Evolutionary conservation across 306 rosid genomes (phyloP).

Genomic region (Quercus ilex): DNA sequence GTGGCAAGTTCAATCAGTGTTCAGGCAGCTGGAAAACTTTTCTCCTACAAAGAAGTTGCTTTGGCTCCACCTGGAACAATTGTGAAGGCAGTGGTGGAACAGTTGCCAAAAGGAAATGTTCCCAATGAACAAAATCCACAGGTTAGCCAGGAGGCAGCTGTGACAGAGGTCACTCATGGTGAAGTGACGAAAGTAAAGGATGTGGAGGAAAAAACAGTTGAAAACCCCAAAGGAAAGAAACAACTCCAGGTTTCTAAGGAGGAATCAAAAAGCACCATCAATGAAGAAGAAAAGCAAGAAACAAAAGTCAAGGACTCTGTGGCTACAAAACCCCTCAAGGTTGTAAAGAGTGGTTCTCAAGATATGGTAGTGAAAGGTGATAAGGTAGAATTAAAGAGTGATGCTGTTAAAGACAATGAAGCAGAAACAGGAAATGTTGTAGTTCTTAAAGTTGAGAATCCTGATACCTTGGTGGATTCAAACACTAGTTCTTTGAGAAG

Average conservation of each 20-base stretch:
- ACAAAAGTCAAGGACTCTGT: conserved; percentile 22
- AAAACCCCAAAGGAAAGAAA: conserved; percentile 35
- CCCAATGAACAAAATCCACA: conserved; percentile 37
- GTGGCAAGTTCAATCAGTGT: conserved; percentile 43
- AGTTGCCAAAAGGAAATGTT: conserved; percentile 51
- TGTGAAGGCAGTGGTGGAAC: conserved; percentile 86
- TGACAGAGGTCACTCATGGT: conserved; percentile 31
- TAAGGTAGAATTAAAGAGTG: conserved; percentile 26
- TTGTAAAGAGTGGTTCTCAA: conserved; percentile 26
- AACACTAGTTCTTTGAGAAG: conserved; percentile 17
- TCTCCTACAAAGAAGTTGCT: conserved; percentile 98
- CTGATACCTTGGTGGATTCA: conserved; percentile 21
- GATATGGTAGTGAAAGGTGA: conserved; percentile 32
- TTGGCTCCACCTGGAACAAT: conserved; percentile 96
- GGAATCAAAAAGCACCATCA: conserved; percentile 14
- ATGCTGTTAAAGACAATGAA: conserved; percentile 29
- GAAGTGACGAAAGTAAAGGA: conserved; percentile 31
- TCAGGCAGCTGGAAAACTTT: conserved; percentile 75
- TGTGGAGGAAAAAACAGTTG: conserved; percentile 29
- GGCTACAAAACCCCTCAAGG: conserved; percentile 29
- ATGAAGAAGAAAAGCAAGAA: conserved; percentile 22
- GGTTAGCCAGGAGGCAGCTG: conserved; percentile 31
- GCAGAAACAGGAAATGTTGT: conserved; percentile 33
- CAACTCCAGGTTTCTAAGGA: conserved; percentile 21
- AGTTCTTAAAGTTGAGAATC: conserved; percentile 33